phyloP scores from a whole-genome alignment of 208 protist species.

The Histomonas meleagridis region DNA sequence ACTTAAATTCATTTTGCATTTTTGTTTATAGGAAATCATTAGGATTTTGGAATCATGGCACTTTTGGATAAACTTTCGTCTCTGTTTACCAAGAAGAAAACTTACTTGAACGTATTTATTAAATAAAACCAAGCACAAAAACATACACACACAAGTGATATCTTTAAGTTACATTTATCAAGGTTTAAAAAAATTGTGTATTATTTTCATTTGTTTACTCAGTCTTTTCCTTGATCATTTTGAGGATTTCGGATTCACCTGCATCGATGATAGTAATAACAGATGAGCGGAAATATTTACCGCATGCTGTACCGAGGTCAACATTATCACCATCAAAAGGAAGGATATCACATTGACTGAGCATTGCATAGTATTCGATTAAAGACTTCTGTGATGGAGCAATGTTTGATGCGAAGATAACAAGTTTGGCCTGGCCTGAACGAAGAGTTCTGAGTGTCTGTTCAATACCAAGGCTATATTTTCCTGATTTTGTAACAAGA shows the following conservation, averaged over 20 bases:
- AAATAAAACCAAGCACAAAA: no score
- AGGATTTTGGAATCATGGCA: no score
- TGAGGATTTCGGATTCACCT: slow-evolving; percentile 78
- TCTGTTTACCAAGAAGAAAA: no score
- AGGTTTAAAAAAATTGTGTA: no score
- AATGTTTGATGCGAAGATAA: slow-evolving; percentile 94
- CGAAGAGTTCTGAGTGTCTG: slow-evolving; percentile 85
- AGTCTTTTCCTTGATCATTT: slow-evolving; percentile 39
- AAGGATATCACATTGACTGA: slow-evolving; percentile 67
- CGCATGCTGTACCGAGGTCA: slow-evolving; percentile 94
- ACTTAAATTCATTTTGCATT: no score
- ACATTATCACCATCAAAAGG: slow-evolving; percentile 63
- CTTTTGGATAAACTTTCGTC: no score
- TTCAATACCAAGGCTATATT: slow-evolving; percentile 94
- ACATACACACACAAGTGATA: no score
- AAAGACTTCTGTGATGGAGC: slow-evolving; percentile 89
- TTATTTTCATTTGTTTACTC: not conserved
- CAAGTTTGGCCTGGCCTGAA: slow-evolving; percentile 76
- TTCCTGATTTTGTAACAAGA: slow-evolving; percentile 97
- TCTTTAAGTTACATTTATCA: no score
- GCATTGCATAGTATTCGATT: slow-evolving; percentile 99
- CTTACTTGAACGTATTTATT: no score
- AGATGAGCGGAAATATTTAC: slow-evolving; percentile 89
- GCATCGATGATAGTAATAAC: slow-evolving; percentile 87
- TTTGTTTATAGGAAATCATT: no score